A percentile compares a stretch with the other conserved stretches of the same genome.
Evolutionary conservation across 1,139 yeast genomes (phyloP).

Genomic region (Saccharomycopsis crataegensis): DNA sequence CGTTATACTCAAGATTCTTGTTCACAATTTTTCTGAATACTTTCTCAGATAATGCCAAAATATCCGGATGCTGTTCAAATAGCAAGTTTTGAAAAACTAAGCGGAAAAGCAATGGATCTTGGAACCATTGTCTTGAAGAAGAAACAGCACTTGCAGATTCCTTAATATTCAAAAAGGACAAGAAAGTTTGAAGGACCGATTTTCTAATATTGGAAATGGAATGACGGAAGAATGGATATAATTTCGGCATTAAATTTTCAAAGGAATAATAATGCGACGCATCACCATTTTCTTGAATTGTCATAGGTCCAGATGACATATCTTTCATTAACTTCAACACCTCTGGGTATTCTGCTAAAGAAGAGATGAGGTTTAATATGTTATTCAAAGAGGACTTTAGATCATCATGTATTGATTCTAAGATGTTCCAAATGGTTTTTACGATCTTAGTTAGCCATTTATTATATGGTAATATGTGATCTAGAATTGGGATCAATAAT

Average conservation of each 20-base stretch:
- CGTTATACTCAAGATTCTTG: slow-evolving; percentile 28
- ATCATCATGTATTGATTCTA: slow-evolving; percentile 18
- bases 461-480: slow-evolving; percentile 32
- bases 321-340: slow-evolving; percentile 49
- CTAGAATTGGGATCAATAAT: slow-evolving; percentile 82
- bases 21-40: slow-evolving; percentile 54
- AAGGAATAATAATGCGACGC: slow-evolving; percentile 48
- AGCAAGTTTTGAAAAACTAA: slow-evolving; percentile 79
- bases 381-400: slow-evolving; percentile 19
- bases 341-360: slow-evolving; percentile 41
- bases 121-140: slow-evolving; percentile 11
- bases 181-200: slow-evolving; percentile 75
- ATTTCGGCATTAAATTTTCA: slow-evolving; percentile 74
- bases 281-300: slow-evolving; percentile 40
- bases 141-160: not conserved
- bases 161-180: slow-evolving; percentile 61
- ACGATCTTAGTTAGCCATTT: slow-evolving; percentile 16
- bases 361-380: slow-evolving; percentile 22
- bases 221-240: slow-evolving; percentile 90
- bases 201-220: slow-evolving; percentile 87
- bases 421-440: slow-evolving; percentile 16
- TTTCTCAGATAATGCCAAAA: slow-evolving; percentile 53
- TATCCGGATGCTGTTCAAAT: slow-evolving; percentile 79
- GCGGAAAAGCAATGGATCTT: slow-evolving; percentile 39
- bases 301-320: slow-evolving; percentile 6